Base-by-base conservation (phyloP, 2,329 filamentous ascomycete species). In the Boeremia exigua region DNA sequence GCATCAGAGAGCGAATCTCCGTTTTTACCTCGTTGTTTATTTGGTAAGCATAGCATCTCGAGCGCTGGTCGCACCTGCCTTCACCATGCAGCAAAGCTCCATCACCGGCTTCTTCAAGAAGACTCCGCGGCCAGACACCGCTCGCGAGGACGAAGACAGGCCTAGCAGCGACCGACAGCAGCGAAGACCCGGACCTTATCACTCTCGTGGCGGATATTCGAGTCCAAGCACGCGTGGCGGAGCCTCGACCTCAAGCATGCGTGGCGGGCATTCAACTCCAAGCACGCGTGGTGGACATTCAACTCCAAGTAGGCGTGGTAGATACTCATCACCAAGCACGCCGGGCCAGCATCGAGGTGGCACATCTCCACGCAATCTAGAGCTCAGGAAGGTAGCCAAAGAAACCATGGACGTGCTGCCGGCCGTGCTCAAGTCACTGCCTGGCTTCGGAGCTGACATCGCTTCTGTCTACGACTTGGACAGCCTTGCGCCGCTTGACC, bases 341-440 rank as follows among this genome's bases (percentile, higher is more conserved):
- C 45, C 38, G 5, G 40, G 52, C 11, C 56, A 60, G 25, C 57
- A 61, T 14, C 63, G 60, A 27, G 62, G 56, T 19, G 62, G 62
- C 15, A 60, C 65, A 19, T 51, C 57, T 8, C 60, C 61, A 23
- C 62, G 66, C 52, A 68, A 68, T 19, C 58, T 57, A 49, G 48
- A 62, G 42, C 66, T 73, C 27, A 65, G 66, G 32, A 48, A 53
- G 17, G 33, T 69, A 11, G 68, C 69, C 23, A 56, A 61, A 30
- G 67, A 73, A 40, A 74, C 71, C 12, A 65, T 65, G 27, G 44
- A 40, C 2, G 56, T 59, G 7, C 61, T 73, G 3, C 67, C 69
- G 11, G 48, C 48, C 3, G 60, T 73, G 8, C 60, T 70, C 19
- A 42, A 50, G 6, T 43, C 59, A 2, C 30, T 70, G 15, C 58